phyloP scores from a whole-genome alignment of 192 early-diverging fungal genomes.

The Blastocladiella britannica region DNA sequence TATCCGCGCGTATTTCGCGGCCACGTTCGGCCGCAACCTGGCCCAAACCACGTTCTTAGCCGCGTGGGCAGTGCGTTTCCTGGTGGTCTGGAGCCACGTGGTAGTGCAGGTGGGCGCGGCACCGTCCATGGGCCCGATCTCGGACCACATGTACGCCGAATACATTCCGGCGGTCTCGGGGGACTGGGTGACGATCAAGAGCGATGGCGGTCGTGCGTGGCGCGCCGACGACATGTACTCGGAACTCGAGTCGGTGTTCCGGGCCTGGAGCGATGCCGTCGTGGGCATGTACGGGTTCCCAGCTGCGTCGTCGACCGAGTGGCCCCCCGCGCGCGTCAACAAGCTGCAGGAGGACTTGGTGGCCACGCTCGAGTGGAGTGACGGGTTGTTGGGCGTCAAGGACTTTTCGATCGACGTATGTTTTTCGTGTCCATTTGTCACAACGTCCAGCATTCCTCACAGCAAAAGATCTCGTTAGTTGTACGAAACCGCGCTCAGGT shows the following conservation, averaged over 20 bases:
- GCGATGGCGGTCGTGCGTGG: too few species aligned
- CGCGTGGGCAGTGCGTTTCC: background rate
- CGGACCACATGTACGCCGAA: too few species aligned
- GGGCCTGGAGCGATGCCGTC: background rate
- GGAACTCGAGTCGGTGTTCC: background rate
- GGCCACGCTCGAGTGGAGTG: background rate
- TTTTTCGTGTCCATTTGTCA: too few species aligned
- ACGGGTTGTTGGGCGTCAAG: background rate
- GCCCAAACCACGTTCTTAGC: background rate
- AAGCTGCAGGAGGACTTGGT: background rate
- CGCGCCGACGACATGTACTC: too few species aligned
- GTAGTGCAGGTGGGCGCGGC: background rate
- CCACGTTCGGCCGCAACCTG: background rate
- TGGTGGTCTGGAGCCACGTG: background rate
- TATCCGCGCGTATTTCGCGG: background rate
- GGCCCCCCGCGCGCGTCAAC: background rate
- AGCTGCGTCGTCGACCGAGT: background rate
- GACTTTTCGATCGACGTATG: background rate
- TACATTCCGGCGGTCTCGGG: too few species aligned
- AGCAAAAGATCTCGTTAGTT: too few species aligned
- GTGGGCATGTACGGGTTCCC: background rate
- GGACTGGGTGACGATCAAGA: too few species aligned
- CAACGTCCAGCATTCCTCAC: too few species aligned
- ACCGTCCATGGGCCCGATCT: too few species aligned
- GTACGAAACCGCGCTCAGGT: background rate